These are phyloP conservation scores for Boletellus sp. DNA, from an alignment of 768 basidiomycete genomes.

Conservation along the genomic window DNA sequence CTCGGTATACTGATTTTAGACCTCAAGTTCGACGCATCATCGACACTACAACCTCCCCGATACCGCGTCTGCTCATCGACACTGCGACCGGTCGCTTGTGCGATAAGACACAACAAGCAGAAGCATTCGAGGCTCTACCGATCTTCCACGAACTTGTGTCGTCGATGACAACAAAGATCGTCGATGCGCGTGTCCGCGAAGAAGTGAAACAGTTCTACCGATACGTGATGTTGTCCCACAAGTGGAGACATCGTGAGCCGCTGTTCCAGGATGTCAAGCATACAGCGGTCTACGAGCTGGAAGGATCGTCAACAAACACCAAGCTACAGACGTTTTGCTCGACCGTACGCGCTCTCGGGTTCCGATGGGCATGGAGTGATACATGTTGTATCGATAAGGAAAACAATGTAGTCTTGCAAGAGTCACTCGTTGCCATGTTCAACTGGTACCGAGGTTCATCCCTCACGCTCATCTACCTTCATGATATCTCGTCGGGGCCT, in stretches of 20 bases:
- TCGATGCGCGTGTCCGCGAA: neutral
- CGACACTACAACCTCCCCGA: neutral
- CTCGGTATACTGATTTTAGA: neutral
- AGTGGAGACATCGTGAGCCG: neutral
- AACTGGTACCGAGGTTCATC: constrained; percentile 1
- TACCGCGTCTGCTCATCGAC: constrained; percentile 3
- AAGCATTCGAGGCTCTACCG: neutral
- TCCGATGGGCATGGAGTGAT: constrained; percentile 2
- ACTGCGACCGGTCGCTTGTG: neutral
- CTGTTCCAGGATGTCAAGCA: neutral
- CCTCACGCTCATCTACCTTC: constrained; percentile 3
- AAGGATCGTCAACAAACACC: neutral
- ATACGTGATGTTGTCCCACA: constrained; percentile 5
- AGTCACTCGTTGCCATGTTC: constrained; percentile 9
- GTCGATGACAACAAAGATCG: neutral
- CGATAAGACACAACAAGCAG: neutral
- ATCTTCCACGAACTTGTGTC: neutral
- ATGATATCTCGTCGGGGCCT: neutral
- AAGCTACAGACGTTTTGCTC: neutral
- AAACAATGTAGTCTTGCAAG: neutral
- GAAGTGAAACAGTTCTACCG: neutral
- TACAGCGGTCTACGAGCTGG: neutral
- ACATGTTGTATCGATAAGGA: constrained; percentile 4
- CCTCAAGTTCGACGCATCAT: neutral
- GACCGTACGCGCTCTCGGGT: neutral